Percentiles rank a stretch among this genome's conserved stretches.
Conservation (phyloP, 352 stramenopile species). For the Pythium guiyangense region DNA sequence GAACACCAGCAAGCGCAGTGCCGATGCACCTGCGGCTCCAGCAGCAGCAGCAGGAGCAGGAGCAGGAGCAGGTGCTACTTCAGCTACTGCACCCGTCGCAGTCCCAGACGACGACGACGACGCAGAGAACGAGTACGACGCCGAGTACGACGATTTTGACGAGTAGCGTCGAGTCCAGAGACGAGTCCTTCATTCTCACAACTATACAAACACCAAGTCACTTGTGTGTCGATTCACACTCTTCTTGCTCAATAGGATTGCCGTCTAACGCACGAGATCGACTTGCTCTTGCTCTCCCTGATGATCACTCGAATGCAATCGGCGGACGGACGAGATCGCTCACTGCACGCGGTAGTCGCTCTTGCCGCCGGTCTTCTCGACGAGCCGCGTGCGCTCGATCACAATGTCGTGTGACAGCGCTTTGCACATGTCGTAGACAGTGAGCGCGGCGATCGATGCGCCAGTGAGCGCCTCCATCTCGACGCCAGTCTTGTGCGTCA, state of each 20-base stretch:
- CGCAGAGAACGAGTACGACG: too few relatives aligned
- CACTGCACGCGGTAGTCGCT: constrained; percentile 40
- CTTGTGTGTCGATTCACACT: background rate
- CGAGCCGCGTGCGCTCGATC: constrained; percentile 87
- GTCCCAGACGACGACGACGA: constrained; percentile 25
- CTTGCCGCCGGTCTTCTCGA: constrained; percentile 93
- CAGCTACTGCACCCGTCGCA: too few relatives aligned
- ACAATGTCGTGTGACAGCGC: constrained; percentile 79
- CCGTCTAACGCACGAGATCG: background rate
- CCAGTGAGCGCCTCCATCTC: constrained; percentile 96
- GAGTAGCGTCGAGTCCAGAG: constrained; percentile 13
- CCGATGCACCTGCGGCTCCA: background rate
- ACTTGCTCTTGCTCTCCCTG: constrained; percentile 5
- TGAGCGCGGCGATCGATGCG: constrained; percentile 91
- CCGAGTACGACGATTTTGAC: constrained; percentile 62
- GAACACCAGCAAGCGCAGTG: too few relatives aligned
- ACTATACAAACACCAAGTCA: background rate
- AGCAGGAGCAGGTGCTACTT: background rate
- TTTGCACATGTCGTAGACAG: constrained; percentile 99
- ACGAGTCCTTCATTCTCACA: too few relatives aligned
- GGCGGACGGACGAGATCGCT: constrained; percentile 2
- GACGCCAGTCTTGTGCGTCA: constrained; percentile 93
- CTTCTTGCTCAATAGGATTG: background rate
- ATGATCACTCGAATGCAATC: too few relatives aligned
- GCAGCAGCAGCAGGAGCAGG: background rate